Conservation (phyloP, 176 grass and related monocot species). For the Puccinellia tenuiflora region DNA sequence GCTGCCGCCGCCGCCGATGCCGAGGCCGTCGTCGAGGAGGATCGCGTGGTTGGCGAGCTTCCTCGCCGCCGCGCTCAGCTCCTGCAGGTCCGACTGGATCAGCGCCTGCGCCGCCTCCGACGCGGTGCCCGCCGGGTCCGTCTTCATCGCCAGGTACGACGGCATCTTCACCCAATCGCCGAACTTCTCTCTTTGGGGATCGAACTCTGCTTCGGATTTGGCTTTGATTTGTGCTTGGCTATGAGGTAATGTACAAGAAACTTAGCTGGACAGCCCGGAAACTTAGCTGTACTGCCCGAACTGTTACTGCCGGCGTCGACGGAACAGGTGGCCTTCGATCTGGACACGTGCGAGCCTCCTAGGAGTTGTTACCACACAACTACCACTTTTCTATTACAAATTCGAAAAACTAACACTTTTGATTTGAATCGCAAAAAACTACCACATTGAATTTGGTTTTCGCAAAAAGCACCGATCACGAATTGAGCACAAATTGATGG, state of each 20-base stretch:
- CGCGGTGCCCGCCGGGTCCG: conserved; percentile 29
- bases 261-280: neutral
- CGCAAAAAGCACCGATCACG: too few species aligned
- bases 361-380: too few species aligned
- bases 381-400: too few species aligned
- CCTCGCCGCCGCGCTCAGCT: conserved; percentile 48
- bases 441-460: too few species aligned
- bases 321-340: neutral
- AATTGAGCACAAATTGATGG: too few species aligned
- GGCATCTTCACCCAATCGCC: conserved; percentile 28
- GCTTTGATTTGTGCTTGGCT: neutral
- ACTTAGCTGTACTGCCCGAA: neutral
- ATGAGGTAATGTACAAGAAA: neutral
- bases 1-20: conserved; percentile 59
- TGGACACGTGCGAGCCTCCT: too few species aligned
- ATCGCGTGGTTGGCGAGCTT: conserved; percentile 77
- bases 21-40: conserved; percentile 52
- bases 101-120: conserved; percentile 37
- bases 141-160: conserved; percentile 52
- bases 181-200: neutral
- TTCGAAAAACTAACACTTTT: too few species aligned
- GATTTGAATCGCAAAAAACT: too few species aligned
- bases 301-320: neutral
- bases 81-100: conserved; percentile 77
- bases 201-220: neutral